Evolutionary conservation across 1,284 basidiomycete species (phyloP).

Genomic region (Fomes fomentarius): DNA sequence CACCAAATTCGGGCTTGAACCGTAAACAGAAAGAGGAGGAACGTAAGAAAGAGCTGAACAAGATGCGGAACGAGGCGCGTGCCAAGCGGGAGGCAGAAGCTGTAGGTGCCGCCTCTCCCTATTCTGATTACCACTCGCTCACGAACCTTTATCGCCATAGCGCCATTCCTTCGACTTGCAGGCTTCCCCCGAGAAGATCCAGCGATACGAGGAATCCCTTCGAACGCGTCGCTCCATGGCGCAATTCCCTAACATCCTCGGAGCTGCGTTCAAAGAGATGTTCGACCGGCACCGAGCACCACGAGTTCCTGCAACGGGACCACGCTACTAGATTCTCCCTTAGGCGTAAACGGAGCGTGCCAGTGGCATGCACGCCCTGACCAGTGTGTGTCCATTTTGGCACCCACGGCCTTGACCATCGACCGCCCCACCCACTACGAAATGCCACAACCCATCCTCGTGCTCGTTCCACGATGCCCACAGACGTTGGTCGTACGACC

Average conservation of each 20-base stretch:
- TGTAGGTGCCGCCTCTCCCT: constrained; percentile 40
- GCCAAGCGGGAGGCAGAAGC: constrained; percentile 57
- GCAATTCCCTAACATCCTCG: constrained; percentile 69
- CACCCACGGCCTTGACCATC: no score
- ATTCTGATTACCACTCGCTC: constrained; percentile 7
- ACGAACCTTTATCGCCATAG: constrained; percentile 39
- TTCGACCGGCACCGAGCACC: constrained; percentile 6
- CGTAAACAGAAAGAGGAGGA: constrained; percentile 69
- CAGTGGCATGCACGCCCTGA: no score
- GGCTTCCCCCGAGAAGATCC: constrained; percentile 67
- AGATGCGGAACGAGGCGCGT: constrained; percentile 71
- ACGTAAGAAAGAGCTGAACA: constrained; percentile 66
- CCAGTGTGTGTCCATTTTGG: no score
- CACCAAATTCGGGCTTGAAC: constrained; percentile 60
- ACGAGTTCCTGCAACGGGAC: not conserved
- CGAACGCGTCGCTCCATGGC: constrained; percentile 52
- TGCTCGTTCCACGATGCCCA: constrained; percentile 5
- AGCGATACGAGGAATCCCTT: constrained; percentile 63
- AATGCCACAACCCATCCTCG: not conserved
- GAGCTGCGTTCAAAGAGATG: constrained; percentile 58
- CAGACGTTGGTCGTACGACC: constrained; percentile 11
- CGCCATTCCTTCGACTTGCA: constrained; percentile 69
- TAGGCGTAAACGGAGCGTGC: no score
- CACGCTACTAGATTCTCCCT: no score
- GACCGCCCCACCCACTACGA: no score